phyloP scores from a whole-genome alignment of 2,329 filamentous ascomycete species.

The Penicillium frequentans region DNA sequence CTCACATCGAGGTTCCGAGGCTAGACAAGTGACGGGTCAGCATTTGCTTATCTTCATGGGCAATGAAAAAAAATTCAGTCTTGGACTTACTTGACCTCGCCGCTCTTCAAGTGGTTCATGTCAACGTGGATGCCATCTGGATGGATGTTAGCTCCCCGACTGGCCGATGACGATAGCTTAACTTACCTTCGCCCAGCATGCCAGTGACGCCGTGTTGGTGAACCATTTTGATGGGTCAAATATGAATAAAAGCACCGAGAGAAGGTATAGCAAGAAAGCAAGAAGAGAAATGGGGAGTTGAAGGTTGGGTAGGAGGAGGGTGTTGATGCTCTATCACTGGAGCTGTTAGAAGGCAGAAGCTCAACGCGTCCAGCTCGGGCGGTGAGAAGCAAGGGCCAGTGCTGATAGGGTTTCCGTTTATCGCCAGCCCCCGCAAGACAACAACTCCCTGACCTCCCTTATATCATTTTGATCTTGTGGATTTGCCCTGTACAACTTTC shows the following conservation, averaged over 20 bases:
- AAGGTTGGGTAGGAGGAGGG: constrained; percentile 4
- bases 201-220: constrained; percentile 41
- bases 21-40: constrained; percentile 49
- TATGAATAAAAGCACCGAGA: neutral
- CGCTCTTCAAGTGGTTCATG: constrained; percentile 98
- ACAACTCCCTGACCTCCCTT: constrained; percentile 11
- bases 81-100: constrained; percentile 87
- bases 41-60: constrained; percentile 20
- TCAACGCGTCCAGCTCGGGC: constrained; percentile 29
- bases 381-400: constrained; percentile 17
- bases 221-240: constrained; percentile 35
- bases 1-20: constrained; percentile 95
- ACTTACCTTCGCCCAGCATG: constrained; percentile 47
- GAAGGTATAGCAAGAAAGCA: constrained; percentile 1
- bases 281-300: constrained; percentile 2
- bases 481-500: neutral
- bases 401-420: constrained; percentile 15
- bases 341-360: constrained; percentile 28
- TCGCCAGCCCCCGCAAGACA: constrained; percentile 13
- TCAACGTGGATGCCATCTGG: constrained; percentile 98
- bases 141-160: constrained; percentile 16
- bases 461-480: neutral
- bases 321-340: constrained; percentile 18
- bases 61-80: neutral
- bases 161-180: constrained; percentile 19